Conservation (phyloP, 2,329 filamentous ascomycete species). For the Colletotrichum coccodes region DNA sequence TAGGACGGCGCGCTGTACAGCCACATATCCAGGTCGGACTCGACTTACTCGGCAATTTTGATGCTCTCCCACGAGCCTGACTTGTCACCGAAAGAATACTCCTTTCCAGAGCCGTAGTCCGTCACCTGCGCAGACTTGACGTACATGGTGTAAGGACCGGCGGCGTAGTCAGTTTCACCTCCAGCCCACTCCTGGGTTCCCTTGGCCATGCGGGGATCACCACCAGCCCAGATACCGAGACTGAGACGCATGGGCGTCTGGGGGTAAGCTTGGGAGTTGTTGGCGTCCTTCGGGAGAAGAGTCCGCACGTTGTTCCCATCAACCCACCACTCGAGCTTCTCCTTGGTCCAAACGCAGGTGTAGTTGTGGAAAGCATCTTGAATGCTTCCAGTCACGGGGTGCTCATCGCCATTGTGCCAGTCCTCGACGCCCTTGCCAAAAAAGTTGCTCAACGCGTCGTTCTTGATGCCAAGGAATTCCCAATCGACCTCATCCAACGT, state of each 20-base stretch:
- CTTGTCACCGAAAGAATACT: constrained; percentile 73
- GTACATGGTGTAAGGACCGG: constrained; percentile 79
- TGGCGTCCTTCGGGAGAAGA: constrained; percentile 68
- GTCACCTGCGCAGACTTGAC: constrained; percentile 68
- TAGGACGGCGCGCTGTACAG: constrained; percentile 16
- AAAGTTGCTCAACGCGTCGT: constrained; percentile 77
- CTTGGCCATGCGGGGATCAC: constrained; percentile 63
- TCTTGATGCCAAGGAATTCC: constrained; percentile 80
- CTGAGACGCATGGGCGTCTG: constrained; percentile 81
- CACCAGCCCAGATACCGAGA: constrained; percentile 73
- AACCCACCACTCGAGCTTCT: constrained; percentile 74
- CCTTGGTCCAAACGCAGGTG: constrained; percentile 77
- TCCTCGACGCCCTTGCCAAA: constrained; percentile 79
- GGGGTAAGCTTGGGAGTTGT: constrained; percentile 72
- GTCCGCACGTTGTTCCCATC: constrained; percentile 74
- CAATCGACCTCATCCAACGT: constrained; percentile 90
- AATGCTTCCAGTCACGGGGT: constrained; percentile 62
- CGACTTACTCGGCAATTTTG: constrained; percentile 49
- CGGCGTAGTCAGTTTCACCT: constrained; percentile 71
- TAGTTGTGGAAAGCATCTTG: constrained; percentile 78
- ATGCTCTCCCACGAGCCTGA: constrained; percentile 74
- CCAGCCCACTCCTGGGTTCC: constrained; percentile 77
- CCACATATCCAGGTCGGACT: background rate
- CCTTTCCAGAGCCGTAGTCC: constrained; percentile 70
- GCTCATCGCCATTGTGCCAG: constrained; percentile 70